Evolutionary conservation across 371 early-diverging fungal species (phyloP).

Genomic region (Encephalitozoon hellem): DNA sequence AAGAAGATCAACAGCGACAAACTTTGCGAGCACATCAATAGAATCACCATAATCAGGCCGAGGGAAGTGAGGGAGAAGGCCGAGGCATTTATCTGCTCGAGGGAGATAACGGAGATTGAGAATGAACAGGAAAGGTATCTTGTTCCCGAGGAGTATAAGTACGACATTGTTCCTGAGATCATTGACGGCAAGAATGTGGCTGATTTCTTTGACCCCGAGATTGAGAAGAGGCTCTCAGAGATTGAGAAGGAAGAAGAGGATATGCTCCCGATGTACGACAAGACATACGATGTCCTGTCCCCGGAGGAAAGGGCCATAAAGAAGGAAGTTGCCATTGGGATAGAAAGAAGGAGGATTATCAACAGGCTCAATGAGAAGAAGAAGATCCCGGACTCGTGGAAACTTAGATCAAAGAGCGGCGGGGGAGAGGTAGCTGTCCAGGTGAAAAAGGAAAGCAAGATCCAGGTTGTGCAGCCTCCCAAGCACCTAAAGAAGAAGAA

Average conservation of each 20-base stretch:
- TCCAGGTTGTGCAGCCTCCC: slow-evolving; percentile 7
- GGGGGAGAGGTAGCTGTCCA: background rate
- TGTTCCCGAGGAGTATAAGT: slow-evolving; percentile 72
- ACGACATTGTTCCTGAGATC: slow-evolving; percentile 96
- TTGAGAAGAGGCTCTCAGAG: slow-evolving; percentile 76
- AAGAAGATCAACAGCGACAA: slow-evolving; percentile 52
- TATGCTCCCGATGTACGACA: slow-evolving; percentile 42
- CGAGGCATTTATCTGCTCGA: background rate
- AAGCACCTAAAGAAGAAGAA: slow-evolving; percentile 31
- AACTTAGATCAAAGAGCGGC: slow-evolving; percentile 15
- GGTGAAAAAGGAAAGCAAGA: background rate
- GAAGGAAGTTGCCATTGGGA: slow-evolving; percentile 39
- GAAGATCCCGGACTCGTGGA: background rate
- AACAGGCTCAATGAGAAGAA: slow-evolving; percentile 24
- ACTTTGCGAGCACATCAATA: slow-evolving; percentile 22
- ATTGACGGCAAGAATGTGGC: slow-evolving; percentile 97
- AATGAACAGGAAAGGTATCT: slow-evolving; percentile 36
- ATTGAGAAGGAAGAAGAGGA: slow-evolving; percentile 72
- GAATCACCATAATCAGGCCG: slow-evolving; percentile 64
- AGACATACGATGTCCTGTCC: slow-evolving; percentile 48
- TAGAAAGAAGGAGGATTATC: slow-evolving; percentile 35
- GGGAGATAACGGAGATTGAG: slow-evolving; percentile 18
- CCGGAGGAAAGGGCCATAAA: slow-evolving; percentile 49
- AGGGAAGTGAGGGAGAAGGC: slow-evolving; percentile 21
- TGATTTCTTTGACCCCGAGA: slow-evolving; percentile 84